Base-by-base conservation (phyloP, 2,329 filamentous ascomycete genomes). In the Colletotrichum trifolii region DNA sequence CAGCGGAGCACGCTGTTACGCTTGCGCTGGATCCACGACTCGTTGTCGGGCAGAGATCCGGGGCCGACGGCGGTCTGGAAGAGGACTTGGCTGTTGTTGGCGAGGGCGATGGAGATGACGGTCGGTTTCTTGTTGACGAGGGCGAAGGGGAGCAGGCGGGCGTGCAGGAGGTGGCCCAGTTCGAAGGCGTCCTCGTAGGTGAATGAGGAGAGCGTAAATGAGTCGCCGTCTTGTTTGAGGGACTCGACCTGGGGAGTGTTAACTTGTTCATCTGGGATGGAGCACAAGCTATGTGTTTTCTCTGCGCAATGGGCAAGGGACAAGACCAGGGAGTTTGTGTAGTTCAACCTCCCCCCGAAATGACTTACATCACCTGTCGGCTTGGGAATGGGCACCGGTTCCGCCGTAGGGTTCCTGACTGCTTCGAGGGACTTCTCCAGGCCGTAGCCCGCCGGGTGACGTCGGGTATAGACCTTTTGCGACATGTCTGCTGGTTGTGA, bases 1-100 rank as follows among this genome's bases (percentile, higher is more conserved):
- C 87, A 95, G 9, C 92, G 81, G 56, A 93, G 78, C 7, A 93
- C 92, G 0, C 90, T 90, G 64, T 87, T 87, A 12, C 89, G 81
- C 82, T 96, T 95, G 39, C 92, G 82, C 42, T 82, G 77, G 25
- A 92, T 89, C 90, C 89, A 92, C 35, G 78, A 78, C 74, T 91
- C 89, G 72, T 92, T 90, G 75, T 95, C 92, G 0, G 91, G 89
- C 66, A 85, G 82, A 5, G 88, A 87, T 7, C 92, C 91, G 0
- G 86, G 79, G 45, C 90, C 86, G 0, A 89, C 90, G 4, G 86
- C 87, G 63, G 83, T 81, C 74, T 94, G 91, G 81, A 93, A 95
- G 17, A 95, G 78, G 2, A 87, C 81, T 71, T 91, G 89, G 5
- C 46, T 17, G 69, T 76, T 77, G 72, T 86, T 84, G 62, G 87